phyloP scores from a whole-genome alignment of 2,329 filamentous ascomycete species.

The Rhexocercosporidium sp. region DNA sequence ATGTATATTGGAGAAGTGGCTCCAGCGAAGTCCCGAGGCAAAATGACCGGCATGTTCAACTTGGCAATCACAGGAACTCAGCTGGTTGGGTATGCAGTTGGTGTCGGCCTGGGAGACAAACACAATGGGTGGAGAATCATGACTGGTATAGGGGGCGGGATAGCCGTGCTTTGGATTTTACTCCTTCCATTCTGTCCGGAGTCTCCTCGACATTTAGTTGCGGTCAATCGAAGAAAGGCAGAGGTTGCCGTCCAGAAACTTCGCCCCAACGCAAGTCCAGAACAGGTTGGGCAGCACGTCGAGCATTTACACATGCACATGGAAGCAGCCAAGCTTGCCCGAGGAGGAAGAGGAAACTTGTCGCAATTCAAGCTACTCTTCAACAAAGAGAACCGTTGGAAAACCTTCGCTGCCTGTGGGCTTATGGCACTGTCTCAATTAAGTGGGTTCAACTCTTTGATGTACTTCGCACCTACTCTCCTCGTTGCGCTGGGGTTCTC shows the following conservation, averaged over 20 bases:
- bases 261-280: not conserved
- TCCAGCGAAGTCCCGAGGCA: not conserved
- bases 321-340: not conserved
- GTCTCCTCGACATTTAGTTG: not conserved
- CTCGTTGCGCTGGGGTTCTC: not conserved
- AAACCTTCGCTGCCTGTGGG: not conserved
- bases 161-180: not conserved
- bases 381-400: not conserved
- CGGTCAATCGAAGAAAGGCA: not conserved
- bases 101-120: not conserved
- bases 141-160: not conserved
- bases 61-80: not conserved
- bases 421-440: not conserved
- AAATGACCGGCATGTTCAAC: not conserved
- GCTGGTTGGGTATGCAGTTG: not conserved
- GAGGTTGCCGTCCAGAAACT: not conserved
- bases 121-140: not conserved
- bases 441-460: not conserved
- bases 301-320: not conserved
- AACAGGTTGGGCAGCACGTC: not conserved
- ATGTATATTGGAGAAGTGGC: not conserved
- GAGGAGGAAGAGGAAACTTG: not conserved
- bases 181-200: not conserved
- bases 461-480: not conserved
- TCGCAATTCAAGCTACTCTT: not conserved